Percentiles rank a stretch among this genome's conserved stretches.
These are phyloP conservation scores for Ampelocalamus luodianensis DNA, from an alignment of 176 grass and related monocot species.

Conservation along the genomic window DNA sequence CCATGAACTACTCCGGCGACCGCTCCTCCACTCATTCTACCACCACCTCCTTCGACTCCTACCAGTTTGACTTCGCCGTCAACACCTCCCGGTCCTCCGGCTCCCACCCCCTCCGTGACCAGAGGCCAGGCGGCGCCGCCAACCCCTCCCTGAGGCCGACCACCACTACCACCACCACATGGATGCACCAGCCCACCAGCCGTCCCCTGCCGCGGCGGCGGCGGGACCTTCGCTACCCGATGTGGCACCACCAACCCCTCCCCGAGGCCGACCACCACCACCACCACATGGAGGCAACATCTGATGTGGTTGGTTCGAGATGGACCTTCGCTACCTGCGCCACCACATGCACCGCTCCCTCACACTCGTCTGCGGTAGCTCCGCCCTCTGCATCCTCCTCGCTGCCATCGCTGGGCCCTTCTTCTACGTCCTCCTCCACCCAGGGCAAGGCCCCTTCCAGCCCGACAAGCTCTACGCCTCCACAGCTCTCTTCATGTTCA, in stretches of 20 bases:
- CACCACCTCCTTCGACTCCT: slow-evolving; percentile 78
- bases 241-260: not conserved
- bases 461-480: slow-evolving; percentile 39
- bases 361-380: slow-evolving; percentile 33
- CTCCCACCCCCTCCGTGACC: slow-evolving; percentile 70
- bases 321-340: slow-evolving; percentile 64
- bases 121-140: slow-evolving; percentile 48
- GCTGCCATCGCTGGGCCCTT: slow-evolving; percentile 4
- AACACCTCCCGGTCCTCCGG: slow-evolving; percentile 58
- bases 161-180: slow-evolving; percentile 42
- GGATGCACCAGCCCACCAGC: slow-evolving; percentile 69
- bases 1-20: slow-evolving; percentile 71
- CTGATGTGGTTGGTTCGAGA: slow-evolving; percentile 32
- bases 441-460: not conserved
- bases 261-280: too few species aligned
- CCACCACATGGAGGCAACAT: too few species aligned
- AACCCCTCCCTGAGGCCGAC: slow-evolving; percentile 44
- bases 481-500: slow-evolving; percentile 38
- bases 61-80: slow-evolving; percentile 89
- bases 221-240: too few species aligned
- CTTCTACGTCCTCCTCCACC: slow-evolving; percentile 42
- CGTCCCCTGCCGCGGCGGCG: slow-evolving; percentile 40
- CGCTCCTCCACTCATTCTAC: slow-evolving; percentile 56
- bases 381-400: slow-evolving; percentile 38
- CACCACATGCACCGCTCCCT: slow-evolving; percentile 51